phyloP scores from a whole-genome alignment of 1,284 basidiomycete genomes.

The Leccinum brunneo-olivaceum region DNA sequence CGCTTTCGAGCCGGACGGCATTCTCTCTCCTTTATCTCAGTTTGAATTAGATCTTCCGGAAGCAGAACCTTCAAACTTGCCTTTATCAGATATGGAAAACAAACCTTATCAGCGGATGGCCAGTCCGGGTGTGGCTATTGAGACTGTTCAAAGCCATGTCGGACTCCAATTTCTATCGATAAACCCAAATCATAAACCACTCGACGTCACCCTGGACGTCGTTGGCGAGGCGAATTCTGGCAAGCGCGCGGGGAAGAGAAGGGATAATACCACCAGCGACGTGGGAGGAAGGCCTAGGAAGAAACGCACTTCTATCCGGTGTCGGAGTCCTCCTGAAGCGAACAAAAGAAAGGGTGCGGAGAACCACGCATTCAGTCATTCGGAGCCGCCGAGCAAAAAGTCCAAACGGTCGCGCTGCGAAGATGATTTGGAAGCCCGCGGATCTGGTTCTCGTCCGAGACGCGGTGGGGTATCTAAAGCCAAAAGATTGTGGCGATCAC shows the following conservation, averaged over 20 bases:
- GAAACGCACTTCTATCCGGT: slow-evolving; percentile 4
- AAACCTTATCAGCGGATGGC: slow-evolving; percentile 8
- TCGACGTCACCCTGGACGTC: background rate
- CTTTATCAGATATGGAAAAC: slow-evolving; percentile 24
- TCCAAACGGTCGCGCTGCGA: slow-evolving; percentile 5
- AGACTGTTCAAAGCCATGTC: background rate
- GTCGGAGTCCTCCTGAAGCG: background rate
- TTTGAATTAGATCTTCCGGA: slow-evolving; percentile 21
- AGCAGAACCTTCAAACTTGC: slow-evolving; percentile 16
- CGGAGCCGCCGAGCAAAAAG: slow-evolving; percentile 21
- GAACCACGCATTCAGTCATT: background rate
- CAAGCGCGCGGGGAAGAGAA: slow-evolving; percentile 11
- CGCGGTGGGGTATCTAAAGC: background rate
- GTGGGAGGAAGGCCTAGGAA: slow-evolving; percentile 2
- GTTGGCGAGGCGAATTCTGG: background rate
- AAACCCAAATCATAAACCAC: background rate
- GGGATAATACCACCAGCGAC: background rate
- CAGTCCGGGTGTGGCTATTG: background rate
- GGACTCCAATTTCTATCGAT: slow-evolving; percentile 2
- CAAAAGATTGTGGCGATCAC: slow-evolving; percentile 5
- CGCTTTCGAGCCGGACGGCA: slow-evolving; percentile 4
- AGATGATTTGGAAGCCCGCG: background rate
- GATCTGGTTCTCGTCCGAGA: background rate
- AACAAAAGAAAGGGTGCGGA: slow-evolving; percentile 6
- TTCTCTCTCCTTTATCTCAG: slow-evolving; percentile 17